phyloP scores from a whole-genome alignment of 805 yeast species.

The Metschnikowia koreensis region DNA sequence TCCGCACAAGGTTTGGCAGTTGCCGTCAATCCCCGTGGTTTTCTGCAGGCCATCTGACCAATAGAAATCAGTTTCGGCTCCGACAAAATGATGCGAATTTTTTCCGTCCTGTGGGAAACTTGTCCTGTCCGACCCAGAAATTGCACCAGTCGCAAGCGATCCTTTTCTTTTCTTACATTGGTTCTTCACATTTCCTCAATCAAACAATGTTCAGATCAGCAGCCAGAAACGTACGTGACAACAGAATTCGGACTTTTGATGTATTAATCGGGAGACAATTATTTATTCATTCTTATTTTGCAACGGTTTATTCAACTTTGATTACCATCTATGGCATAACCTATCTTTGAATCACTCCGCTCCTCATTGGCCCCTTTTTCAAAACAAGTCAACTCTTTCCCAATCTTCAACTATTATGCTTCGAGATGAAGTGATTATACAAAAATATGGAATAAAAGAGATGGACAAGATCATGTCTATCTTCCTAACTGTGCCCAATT shows the following conservation, averaged over 20 bases:
- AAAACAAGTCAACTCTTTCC: background rate
- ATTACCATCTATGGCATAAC: too few species aligned
- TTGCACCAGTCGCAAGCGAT: slow-evolving; percentile 6
- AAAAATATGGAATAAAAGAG: too few species aligned
- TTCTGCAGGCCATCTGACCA: slow-evolving; percentile 12
- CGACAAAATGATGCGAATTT: slow-evolving; percentile 19
- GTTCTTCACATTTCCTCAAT: slow-evolving; percentile 10
- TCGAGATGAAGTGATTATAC: too few species aligned
- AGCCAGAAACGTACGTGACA: slow-evolving; percentile 19
- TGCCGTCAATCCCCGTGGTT: background rate
- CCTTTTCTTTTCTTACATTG: slow-evolving; percentile 7
- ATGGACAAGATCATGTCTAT: too few species aligned
- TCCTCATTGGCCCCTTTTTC: background rate
- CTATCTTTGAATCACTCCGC: background rate
- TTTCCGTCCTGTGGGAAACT: slow-evolving; percentile 10
- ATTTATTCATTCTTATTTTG: background rate
- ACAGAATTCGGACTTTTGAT: background rate
- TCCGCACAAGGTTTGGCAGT: background rate
- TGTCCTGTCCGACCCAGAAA: background rate
- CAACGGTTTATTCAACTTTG: too few species aligned
- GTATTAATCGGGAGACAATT: background rate
- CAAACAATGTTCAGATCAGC: slow-evolving; percentile 21
- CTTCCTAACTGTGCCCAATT: too few species aligned
- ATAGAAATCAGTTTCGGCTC: slow-evolving; percentile 18
- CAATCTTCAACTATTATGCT: background rate